Evolutionary conservation across 2,329 filamentous ascomycete species (phyloP).

Genomic region (Hypomyces rosellus): DNA sequence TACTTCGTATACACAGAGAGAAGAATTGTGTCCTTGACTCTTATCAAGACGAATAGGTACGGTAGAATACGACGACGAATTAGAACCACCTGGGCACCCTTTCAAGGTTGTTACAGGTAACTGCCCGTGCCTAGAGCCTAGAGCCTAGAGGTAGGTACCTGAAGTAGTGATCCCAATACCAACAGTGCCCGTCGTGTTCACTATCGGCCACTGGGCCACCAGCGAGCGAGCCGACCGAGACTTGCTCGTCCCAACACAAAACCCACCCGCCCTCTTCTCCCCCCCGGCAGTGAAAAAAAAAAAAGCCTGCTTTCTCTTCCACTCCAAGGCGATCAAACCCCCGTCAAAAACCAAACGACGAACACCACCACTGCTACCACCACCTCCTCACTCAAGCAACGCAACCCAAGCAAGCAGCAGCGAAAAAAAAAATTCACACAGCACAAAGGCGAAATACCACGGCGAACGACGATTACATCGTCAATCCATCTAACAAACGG

Average conservation of each 20-base stretch:
- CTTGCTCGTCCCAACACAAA: slow-evolving; percentile 10
- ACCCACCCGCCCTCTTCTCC: slow-evolving; percentile 10
- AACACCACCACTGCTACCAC: slow-evolving; percentile 6
- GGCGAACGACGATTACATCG: slow-evolving; percentile 7
- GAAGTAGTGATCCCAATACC: no score
- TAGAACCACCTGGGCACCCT: background rate
- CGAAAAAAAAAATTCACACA: no score
- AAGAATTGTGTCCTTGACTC: no score
- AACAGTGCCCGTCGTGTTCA: no score
- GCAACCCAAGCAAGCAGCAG: no score
- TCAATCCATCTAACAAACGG: slow-evolving; percentile 5
- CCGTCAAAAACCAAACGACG: slow-evolving; percentile 3
- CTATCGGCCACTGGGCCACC: no score
- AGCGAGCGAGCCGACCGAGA: slow-evolving; percentile 7
- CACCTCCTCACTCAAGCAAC: background rate
- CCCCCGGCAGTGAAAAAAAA: slow-evolving; percentile 11
- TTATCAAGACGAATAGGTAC: no score
- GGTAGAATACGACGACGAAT: no score
- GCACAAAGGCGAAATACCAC: slow-evolving; percentile 7
- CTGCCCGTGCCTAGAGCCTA: no score
- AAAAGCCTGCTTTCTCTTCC: slow-evolving; percentile 13
- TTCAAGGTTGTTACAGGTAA: background rate
- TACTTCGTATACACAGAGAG: no score
- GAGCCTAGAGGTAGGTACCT: no score
- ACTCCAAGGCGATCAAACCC: slow-evolving; percentile 2